Conservation (phyloP, 2,329 filamentous ascomycete genomes). For the Ophiostoma ulmi region DNA sequence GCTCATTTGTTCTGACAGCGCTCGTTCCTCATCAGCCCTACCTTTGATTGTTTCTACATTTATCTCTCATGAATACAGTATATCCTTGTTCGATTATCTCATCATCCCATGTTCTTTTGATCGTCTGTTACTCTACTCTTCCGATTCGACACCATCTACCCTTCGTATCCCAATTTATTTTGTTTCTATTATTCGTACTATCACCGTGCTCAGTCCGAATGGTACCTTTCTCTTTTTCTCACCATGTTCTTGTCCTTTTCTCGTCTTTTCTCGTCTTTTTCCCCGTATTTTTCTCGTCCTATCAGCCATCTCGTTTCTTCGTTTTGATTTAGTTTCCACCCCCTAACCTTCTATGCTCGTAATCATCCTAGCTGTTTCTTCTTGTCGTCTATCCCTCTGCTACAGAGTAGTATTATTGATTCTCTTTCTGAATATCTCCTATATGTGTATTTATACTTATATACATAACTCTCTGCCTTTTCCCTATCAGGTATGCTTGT, state of each 20-base stretch:
- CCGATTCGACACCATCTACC: neutral
- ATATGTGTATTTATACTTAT: neutral
- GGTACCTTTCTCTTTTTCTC: neutral
- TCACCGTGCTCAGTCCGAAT: neutral
- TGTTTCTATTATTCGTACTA: neutral
- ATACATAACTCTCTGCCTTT: neutral
- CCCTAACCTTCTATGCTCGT: slow-evolving; percentile 1
- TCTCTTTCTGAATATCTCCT: neutral
- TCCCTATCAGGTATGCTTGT: slow-evolving; percentile 10
- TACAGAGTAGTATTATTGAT: neutral
- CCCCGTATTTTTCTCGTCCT: neutral
- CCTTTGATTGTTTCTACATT: neutral
- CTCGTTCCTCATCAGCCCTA: neutral
- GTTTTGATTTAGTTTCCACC: slow-evolving; percentile 1
- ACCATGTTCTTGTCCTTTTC: too few species aligned
- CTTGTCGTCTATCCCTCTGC: neutral
- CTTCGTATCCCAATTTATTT: neutral
- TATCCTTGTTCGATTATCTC: neutral
- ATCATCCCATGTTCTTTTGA: neutral
- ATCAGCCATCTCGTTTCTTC: neutral
- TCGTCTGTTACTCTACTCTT: neutral
- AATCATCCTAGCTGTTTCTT: slow-evolving; percentile 4
- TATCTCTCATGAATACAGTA: neutral
- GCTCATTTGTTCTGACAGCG: neutral
- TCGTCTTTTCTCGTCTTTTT: neutral